A percentile compares a stretch with the other conserved stretches of the same genome.
phyloP scores from a whole-genome alignment of 192 early-diverging fungal species.

The Cetraspora pellucida region DNA sequence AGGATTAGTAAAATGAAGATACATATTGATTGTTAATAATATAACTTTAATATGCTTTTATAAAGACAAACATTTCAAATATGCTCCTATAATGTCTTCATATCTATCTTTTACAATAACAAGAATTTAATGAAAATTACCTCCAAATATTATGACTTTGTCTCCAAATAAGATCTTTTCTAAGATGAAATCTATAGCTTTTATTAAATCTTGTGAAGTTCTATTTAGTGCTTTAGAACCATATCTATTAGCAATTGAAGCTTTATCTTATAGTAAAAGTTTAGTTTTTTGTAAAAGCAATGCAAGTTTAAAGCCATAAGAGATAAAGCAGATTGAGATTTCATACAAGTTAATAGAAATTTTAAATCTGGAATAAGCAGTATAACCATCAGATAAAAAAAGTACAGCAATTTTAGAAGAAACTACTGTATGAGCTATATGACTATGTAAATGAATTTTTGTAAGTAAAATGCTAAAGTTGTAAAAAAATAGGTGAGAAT shows the following conservation, averaged over 20 bases:
- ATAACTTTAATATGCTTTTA: conserved; percentile 35
- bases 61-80: conserved; percentile 29
- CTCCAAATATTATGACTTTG: conserved; percentile 34
- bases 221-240: conserved; percentile 20
- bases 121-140: conserved; percentile 37
- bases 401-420: conserved; percentile 40
- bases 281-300: conserved; percentile 21
- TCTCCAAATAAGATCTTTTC: conserved; percentile 30
- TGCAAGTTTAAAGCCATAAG: conserved; percentile 9
- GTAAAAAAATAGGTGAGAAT: not conserved
- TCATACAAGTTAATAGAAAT: conserved; percentile 35
- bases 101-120: conserved; percentile 22
- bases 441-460: conserved; percentile 15
- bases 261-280: conserved; percentile 47
- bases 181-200: conserved; percentile 8
- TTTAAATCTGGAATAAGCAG: conserved; percentile 42
- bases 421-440: conserved; percentile 40
- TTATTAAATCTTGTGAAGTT: conserved; percentile 26
- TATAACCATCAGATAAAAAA: conserved; percentile 35
- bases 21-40: conserved; percentile 37
- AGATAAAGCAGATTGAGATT: conserved; percentile 30
- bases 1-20: not conserved
- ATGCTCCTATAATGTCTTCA: conserved; percentile 24
- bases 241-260: conserved; percentile 36
- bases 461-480: no score